Percentiles rank a stretch among this genome's conserved stretches.
These are phyloP conservation scores for Epichloe sylvatica DNA, from an alignment of 2,329 filamentous ascomycete species.

Conservation along the genomic window DNA sequence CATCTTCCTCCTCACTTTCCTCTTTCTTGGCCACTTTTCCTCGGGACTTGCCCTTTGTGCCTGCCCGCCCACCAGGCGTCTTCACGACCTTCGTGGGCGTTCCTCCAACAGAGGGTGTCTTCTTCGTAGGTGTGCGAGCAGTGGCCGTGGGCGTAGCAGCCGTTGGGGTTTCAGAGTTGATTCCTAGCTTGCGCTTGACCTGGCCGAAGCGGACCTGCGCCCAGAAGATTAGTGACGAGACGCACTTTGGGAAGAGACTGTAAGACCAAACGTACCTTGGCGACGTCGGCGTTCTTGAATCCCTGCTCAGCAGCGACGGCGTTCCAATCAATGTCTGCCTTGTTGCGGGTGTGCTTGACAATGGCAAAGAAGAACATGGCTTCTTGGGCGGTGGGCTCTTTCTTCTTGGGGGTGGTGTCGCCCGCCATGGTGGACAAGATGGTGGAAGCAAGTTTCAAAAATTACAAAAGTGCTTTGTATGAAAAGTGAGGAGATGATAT, in stretches of 20 bases:
- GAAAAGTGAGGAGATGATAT: too few species aligned
- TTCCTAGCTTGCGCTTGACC: conserved; percentile 32
- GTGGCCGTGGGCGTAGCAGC: conserved; percentile 2
- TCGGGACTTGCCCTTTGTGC: conserved; percentile 13
- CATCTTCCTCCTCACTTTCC: conserved; percentile 8
- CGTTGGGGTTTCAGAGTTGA: conserved; percentile 16
- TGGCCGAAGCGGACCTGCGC: conserved; percentile 33
- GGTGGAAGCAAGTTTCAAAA: too few species aligned
- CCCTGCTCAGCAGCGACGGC: conserved; percentile 26
- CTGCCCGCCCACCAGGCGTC: conserved; percentile 11
- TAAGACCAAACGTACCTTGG: conserved; percentile 21
- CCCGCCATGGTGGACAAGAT: conserved; percentile 16
- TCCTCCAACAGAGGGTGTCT: background rate
- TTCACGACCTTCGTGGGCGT: conserved; percentile 20
- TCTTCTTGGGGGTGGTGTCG: conserved; percentile 12
- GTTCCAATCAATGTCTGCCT: conserved; percentile 34
- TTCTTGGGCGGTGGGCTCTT: conserved; percentile 26
- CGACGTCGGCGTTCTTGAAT: conserved; percentile 32
- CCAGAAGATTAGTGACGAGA: background rate
- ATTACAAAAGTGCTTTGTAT: background rate
- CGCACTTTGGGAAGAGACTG: background rate
- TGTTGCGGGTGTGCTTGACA: conserved; percentile 28
- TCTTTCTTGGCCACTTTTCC: conserved; percentile 9
- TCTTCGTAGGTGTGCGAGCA: conserved; percentile 12
- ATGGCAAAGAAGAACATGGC: conserved; percentile 31